Evolutionary conservation across 371 early-diverging fungal genomes (phyloP), one percentile per base, ranked within the genome.

Genomic region (Mortierella sp.): DNA sequence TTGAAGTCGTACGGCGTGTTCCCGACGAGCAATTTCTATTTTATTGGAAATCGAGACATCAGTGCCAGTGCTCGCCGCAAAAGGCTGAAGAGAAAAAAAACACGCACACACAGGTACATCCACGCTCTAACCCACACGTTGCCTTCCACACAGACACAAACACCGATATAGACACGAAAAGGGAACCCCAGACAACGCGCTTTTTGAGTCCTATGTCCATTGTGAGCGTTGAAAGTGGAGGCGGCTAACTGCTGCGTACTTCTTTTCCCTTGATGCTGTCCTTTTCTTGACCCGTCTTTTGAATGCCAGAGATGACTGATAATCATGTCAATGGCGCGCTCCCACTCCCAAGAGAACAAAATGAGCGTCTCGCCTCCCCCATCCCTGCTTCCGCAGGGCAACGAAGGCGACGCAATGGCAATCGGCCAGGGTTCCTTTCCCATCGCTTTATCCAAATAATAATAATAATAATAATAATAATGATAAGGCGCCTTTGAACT

Each of bases 1-100:
- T 55, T 76, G 55, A 81, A 81, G 53, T 85, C 85, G 37, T 76
- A 80, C 34, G 75, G 28, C 8, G 71, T 76, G n/a, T 34, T 34
- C n/a, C 85, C 85, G 50, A 85, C 59, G 31, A 85, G 75, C 31
- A 85, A 54, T 85, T 85, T 85, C 85, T 85, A 77, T 59, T 14
- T 24, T 19, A 31, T 43, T 51, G 28, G 8, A 54, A 50, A 64
- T 61, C 31, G 44, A 48, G 26, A 46, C 4, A 8, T 74, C 50
- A 37, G 57, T 8, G 13, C 34, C 61, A 37, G 21, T 19, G 40
- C 67, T 67, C 67, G 34, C 67, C 67, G 10, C 67, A 67, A 10
- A n/a, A 37, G 3, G 43, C 67, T 37, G 67, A 40, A 8, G 40
- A 37, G 43, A 67, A 67, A 67, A 21, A 67, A 67, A 67, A 19